Conservation (phyloP, 169 alveolate genomes). For the Cryptosporidium meleagridis region DNA sequence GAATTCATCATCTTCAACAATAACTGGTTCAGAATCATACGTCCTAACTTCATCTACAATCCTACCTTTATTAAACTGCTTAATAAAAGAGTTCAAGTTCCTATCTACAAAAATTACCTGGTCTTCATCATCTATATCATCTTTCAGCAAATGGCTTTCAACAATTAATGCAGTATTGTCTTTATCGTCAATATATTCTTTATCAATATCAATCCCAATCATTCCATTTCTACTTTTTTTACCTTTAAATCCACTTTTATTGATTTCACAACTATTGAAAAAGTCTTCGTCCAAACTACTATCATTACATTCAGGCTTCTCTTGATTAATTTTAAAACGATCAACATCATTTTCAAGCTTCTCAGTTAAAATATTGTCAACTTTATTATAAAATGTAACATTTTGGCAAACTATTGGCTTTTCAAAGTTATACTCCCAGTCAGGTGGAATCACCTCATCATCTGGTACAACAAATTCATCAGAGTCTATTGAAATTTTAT, state of each 20-base stretch:
- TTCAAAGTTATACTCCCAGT: conserved; percentile 63
- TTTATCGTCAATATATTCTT: conserved; percentile 44
- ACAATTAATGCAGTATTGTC: conserved; percentile 41
- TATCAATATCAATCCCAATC: conserved; percentile 5
- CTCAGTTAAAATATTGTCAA: conserved; percentile 9
- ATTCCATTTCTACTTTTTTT: neutral
- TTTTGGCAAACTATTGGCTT: conserved; percentile 49
- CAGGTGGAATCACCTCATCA: conserved; percentile 67
- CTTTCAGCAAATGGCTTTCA: neutral
- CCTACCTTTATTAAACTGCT: neutral
- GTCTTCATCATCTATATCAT: conserved; percentile 4
- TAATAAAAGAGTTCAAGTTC: neutral
- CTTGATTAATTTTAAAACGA: neutral
- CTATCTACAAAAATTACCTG: neutral
- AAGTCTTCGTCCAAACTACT: neutral
- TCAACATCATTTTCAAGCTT: neutral
- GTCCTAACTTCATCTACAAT: neutral
- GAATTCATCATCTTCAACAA: neutral
- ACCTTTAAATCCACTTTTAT: neutral
- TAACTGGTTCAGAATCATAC: neutral
- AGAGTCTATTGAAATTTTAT: conserved; percentile 11
- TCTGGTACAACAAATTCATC: conserved; percentile 74
- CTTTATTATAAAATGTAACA: conserved; percentile 50
- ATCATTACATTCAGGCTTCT: neutral
- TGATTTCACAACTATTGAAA: neutral